phyloP scores from a whole-genome alignment of 2,329 filamentous ascomycete species.

The Trichoderma koningii region DNA sequence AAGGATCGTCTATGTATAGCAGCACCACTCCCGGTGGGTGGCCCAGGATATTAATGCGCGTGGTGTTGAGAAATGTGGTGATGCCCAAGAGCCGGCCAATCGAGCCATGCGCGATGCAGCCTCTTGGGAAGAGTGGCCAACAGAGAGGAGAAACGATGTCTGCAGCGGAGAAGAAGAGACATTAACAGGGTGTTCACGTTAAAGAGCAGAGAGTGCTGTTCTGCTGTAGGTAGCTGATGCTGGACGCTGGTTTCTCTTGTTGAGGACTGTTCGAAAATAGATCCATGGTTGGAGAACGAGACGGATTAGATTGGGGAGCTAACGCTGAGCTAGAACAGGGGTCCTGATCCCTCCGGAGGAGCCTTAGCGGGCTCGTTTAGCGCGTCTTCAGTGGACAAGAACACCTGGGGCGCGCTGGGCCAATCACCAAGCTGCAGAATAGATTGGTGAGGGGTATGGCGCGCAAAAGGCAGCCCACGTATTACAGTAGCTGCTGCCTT shows the following conservation, averaged over 20 bases:
- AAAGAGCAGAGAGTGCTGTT: background rate
- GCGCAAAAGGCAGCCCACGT: background rate
- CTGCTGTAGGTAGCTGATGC: constrained; percentile 2
- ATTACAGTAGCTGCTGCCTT: constrained; percentile 1
- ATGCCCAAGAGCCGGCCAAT: constrained; percentile 10
- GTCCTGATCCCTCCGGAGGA: background rate
- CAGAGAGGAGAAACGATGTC: no score
- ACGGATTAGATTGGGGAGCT: background rate
- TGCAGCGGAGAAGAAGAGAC: background rate
- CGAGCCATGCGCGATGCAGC: background rate
- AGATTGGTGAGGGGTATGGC: constrained; percentile 24
- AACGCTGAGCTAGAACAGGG: background rate
- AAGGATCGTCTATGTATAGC: constrained; percentile 17
- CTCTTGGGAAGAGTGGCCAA: background rate
- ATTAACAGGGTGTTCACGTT: background rate
- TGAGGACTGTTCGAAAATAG: background rate
- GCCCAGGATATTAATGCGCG: background rate
- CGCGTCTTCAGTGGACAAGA: constrained; percentile 8
- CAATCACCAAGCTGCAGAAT: constrained; percentile 15
- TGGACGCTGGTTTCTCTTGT: background rate
- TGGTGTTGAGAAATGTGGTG: constrained; percentile 18
- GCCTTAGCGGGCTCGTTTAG: background rate
- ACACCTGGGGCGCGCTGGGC: constrained; percentile 2
- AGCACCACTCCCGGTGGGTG: background rate
- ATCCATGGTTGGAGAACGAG: no score